Base-by-base conservation (phyloP, 2,329 filamentous ascomycete genomes). In the Ambrosiella cleistominuta region DNA sequence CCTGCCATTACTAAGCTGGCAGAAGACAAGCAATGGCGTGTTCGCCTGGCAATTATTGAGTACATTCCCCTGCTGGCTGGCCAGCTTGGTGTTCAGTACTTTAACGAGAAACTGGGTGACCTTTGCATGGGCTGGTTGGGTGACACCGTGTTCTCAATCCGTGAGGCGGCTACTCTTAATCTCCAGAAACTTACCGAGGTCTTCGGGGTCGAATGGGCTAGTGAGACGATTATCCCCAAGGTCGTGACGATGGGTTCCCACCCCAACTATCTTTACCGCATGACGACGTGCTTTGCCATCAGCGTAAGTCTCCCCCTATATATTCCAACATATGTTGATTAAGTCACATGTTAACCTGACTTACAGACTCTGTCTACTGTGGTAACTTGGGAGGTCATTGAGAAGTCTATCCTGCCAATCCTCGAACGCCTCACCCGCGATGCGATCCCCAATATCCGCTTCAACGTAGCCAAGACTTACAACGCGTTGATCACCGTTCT, bases 261-360 rank as follows among this genome's bases (percentile, higher is more conserved):
- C 70, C 88, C 91, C 62, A 98, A 98, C 75, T 98, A 98, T 70
- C 84, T 98, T 57, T 98, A 98, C 79, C 82, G 93, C 69, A 98
- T 98, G 93, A 98, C 93, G 8, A 98, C 93, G n/a, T 97, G 91
- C 74, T 98, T 98, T 70, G 93, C 93, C 62, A 94, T 98, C 64
- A 91, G 89, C 65, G 93, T 98, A 79, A 76, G 87, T 79, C 6
- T 9, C 15, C 15, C 7, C 17, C 17, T 13, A 54, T 40, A 15
- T 27, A 9, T 44, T 42, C 7, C 12, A 54, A 3, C 11, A 3
- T 12, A 19, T 35, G 35, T 11, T 19, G 27, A 35, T 6, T 36
- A 42, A 7, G 19, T n/a, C n/a, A 49, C 51, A 57, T 57, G 68
- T 65, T 72, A 64, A 62, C 63, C 17, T 19, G 3, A 61, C 47